A percentile compares a stretch with the other conserved stretches of the same genome.
Conservation (phyloP, 1,139 yeast genomes). For the Candida gigantensis region DNA sequence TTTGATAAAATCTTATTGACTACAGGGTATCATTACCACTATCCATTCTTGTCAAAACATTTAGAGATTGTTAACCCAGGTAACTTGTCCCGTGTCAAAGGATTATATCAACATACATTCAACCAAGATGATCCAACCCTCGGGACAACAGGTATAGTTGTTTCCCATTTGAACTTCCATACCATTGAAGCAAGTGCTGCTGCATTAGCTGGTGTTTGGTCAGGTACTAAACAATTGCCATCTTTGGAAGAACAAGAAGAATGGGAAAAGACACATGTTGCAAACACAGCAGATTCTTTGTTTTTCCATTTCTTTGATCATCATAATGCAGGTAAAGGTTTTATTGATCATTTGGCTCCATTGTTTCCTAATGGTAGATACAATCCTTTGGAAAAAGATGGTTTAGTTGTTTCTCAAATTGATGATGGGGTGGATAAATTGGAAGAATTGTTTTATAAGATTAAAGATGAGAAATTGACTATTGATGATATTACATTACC, state of each 20-base stretch:
- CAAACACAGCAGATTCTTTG: constrained; percentile 22
- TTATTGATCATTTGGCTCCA: constrained; percentile 23
- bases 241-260: constrained; percentile 27
- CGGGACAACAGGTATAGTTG: constrained; percentile 41
- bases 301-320: constrained; percentile 28
- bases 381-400: constrained; percentile 28
- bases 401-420: constrained; percentile 23
- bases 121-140: constrained; percentile 43
- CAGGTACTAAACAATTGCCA: constrained; percentile 29
- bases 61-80: constrained; percentile 27
- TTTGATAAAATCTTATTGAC: constrained; percentile 34
- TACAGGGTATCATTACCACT: constrained; percentile 42
- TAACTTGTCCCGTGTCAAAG: constrained; percentile 31
- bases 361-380: constrained; percentile 26
- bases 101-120: constrained; percentile 42
- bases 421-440: constrained; percentile 24
- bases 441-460: constrained; percentile 26
- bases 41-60: constrained; percentile 28
- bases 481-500: constrained; percentile 13
- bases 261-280: constrained; percentile 30
- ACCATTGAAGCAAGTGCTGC: constrained; percentile 46
- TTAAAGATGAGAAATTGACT: constrained; percentile 15
- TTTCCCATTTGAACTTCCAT: constrained; percentile 42
- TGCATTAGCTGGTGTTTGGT: constrained; percentile 51
- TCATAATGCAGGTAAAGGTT: constrained; percentile 21